Conservation (phyloP, 306 rosid species). For the Inga laurina region DNA sequence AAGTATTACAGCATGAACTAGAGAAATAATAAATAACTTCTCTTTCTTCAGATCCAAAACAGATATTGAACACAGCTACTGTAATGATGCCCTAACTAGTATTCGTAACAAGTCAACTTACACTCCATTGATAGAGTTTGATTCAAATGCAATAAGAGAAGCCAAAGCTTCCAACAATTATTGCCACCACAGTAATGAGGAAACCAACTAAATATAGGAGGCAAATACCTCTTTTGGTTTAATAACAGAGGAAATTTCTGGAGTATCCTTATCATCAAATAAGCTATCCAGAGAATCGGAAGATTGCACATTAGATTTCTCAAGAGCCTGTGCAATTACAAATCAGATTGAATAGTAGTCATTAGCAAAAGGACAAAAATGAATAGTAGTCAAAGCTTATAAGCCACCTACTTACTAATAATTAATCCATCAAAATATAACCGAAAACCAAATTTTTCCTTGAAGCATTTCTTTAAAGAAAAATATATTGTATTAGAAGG, state of each 20-base stretch:
- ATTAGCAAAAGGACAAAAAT: constrained; percentile 8
- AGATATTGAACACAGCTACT: constrained; percentile 4
- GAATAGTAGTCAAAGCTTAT: constrained; percentile 20
- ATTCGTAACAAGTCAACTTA: not conserved
- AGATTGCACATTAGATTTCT: constrained; percentile 57
- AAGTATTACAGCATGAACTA: constrained; percentile 2
- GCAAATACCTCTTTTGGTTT: constrained; percentile 70
- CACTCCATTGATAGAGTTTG: not conserved
- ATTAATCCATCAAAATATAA: constrained; percentile 4
- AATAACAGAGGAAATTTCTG: constrained; percentile 44
- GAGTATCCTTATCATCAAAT: constrained; percentile 70
- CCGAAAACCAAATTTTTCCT: constrained; percentile 16
- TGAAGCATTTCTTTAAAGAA: not conserved
- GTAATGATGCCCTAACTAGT: constrained; percentile 3
- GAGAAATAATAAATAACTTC: not conserved
- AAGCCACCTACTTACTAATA: constrained; percentile 18
- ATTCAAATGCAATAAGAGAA: not conserved
- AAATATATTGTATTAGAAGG: not conserved
- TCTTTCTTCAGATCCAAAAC: not conserved
- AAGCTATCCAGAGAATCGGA: constrained; percentile 89
- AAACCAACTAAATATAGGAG: constrained; percentile 14
- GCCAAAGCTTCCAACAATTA: constrained; percentile 1
- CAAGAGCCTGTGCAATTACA: constrained; percentile 49
- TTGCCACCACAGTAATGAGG: not conserved
- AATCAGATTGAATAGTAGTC: constrained; percentile 30